Evolutionary conservation across 2,329 filamentous ascomycete genomes (phyloP), one percentile per base, ranked within the genome.

Genomic region (Clarireedia hainanense): DNA sequence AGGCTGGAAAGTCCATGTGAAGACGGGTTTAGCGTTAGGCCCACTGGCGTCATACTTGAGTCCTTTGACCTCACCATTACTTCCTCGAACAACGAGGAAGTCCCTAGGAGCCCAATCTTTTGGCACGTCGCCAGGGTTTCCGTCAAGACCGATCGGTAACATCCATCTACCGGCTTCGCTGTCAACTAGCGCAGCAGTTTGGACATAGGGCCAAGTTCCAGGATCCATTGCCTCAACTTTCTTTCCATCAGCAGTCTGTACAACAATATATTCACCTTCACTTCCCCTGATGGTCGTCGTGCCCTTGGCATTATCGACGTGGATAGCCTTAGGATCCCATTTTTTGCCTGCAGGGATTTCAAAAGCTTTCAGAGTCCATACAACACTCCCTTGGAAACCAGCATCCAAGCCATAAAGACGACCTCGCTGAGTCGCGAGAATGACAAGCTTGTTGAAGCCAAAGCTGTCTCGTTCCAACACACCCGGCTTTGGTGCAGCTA

Each of bases 401-500:
- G 85, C 83, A 69, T 96, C 85, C 20, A 99, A 75, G 3, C 86
- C 89, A 62, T 91, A 87, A 17, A 97, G 73, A 61, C 88, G 85
- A 14, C 91, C 91, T 56, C 84, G 85, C 54, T 82, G 79, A 2
- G 91, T 96, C 5, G 86, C 91, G 50, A 96, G 75, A 56, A 96
- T 76, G 5, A 91, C 80, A 34, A 92, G 75, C 72, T 96, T 95
- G 70, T 89, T 86, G 72, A 96, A 92, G 4, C 92, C 92, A 69
- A 97, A 97, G 40, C 78, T 82, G 65, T 94, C 88, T 15, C 83
- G 78, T 17, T 75, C 73, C n/a, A 86, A 74, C 6, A 76, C 75
- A 27, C 74, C 70, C 20, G 70, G 69, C 23, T 72, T 71, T 12
- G 67, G 71, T 1, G 71, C 66, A 15, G 76, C 73, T 7, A 79